phyloP scores from a whole-genome alignment of 495 filamentous ascomycete genomes.

The Aspergillus conjunctus region DNA sequence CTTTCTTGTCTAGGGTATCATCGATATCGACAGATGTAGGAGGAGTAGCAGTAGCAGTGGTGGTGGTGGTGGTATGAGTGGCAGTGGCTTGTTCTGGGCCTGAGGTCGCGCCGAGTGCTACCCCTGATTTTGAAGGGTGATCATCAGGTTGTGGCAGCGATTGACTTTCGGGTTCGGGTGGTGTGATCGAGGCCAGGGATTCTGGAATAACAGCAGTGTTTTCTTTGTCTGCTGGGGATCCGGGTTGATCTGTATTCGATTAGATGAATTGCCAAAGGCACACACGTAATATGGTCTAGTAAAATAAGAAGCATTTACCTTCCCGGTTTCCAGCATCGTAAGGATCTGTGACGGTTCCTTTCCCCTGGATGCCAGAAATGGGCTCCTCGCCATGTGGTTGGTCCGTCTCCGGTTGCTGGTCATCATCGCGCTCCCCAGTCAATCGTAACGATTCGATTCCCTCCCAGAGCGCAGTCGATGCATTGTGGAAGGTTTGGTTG shows the following conservation, averaged over 20 bases:
- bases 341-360: slow-evolving; percentile 40
- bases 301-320: slow-evolving; percentile 20
- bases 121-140: background rate
- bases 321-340: slow-evolving; percentile 50
- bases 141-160: background rate
- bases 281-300: too few species aligned
- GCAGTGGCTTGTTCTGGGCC: background rate
- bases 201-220: slow-evolving; percentile 31
- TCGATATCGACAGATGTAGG: background rate
- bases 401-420: slow-evolving; percentile 33
- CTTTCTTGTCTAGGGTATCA: background rate
- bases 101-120: background rate
- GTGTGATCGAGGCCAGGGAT: slow-evolving; percentile 18
- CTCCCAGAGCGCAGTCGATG: slow-evolving; percentile 40
- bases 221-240: slow-evolving; percentile 26
- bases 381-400: slow-evolving; percentile 42
- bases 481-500: slow-evolving; percentile 38
- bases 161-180: background rate
- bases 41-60: background rate
- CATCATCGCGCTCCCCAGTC: slow-evolving; percentile 13
- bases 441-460: slow-evolving; percentile 23
- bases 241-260: slow-evolving; percentile 36
- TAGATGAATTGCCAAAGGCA: background rate
- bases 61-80: background rate
- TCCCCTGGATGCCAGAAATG: slow-evolving; percentile 45